Evolutionary conservation across 2,329 filamentous ascomycete genomes (phyloP).

Genomic region (Penicillium sp.): DNA sequence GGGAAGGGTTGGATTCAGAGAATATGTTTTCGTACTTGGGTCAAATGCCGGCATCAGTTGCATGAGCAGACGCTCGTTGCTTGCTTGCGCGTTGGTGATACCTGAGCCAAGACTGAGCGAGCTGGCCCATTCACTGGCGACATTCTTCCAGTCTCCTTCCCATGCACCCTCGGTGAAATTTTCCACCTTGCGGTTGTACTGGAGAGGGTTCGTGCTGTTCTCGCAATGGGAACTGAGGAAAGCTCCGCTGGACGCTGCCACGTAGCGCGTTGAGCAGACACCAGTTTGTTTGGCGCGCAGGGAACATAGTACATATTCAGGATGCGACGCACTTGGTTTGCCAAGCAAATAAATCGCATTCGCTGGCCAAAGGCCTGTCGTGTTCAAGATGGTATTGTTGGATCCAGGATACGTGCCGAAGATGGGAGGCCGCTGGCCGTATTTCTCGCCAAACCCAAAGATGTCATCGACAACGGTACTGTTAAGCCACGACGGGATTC

Average conservation of each 20-base stretch:
- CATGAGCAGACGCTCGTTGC: conserved; percentile 61
- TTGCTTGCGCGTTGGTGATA: conserved; percentile 57
- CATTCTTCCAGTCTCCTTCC: conserved; percentile 56
- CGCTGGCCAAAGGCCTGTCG: conserved; percentile 44
- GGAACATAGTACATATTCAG: conserved; percentile 68
- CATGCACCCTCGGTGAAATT: conserved; percentile 37
- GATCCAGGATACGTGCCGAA: conserved; percentile 58
- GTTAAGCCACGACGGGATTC: conserved; percentile 53
- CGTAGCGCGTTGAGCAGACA: conserved; percentile 65
- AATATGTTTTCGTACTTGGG: conserved; percentile 28
- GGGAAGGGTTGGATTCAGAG: conserved; percentile 57
- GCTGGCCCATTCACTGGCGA: conserved; percentile 58
- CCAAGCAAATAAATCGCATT: conserved; percentile 69
- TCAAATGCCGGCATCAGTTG: conserved; percentile 53
- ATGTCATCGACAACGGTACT: conserved; percentile 67
- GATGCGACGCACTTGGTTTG: conserved; percentile 42
- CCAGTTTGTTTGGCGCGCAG: conserved; percentile 65
- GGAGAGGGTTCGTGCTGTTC: conserved; percentile 55
- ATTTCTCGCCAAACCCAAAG: conserved; percentile 65
- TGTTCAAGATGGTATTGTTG: conserved; percentile 69
- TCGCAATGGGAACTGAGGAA: conserved; percentile 65
- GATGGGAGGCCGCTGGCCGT: conserved; percentile 55
- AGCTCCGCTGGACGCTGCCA: conserved; percentile 58
- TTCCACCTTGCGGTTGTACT: conserved; percentile 54
- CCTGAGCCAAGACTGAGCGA: conserved; percentile 62